Conservation (phyloP, 1,139 yeast genomes). For the Meyerozyma guilliermondii region DNA sequence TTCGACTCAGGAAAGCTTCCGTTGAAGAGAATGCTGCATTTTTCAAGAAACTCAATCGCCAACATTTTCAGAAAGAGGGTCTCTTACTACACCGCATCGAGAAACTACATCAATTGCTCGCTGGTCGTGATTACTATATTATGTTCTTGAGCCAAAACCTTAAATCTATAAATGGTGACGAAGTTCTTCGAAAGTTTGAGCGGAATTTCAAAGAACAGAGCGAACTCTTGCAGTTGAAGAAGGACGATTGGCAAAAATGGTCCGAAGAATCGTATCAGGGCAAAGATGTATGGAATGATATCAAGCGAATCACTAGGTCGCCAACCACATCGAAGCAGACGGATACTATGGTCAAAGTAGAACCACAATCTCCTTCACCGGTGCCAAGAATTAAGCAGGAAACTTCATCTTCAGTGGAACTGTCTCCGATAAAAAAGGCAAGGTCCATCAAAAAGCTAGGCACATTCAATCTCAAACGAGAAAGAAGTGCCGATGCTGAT, state of each 20-base stretch:
- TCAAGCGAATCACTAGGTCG: neutral
- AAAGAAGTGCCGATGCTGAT: slow-evolving; percentile 10
- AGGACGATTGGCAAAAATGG: neutral
- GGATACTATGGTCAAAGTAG: neutral
- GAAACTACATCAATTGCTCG: slow-evolving; percentile 19
- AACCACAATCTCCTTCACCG: neutral
- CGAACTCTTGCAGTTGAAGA: neutral
- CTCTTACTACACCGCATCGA: slow-evolving; percentile 16
- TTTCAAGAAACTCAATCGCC: slow-evolving; percentile 18
- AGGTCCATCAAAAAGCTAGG: slow-evolving; percentile 4
- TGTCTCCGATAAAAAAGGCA: slow-evolving; percentile 2
- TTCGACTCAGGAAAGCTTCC: slow-evolving; percentile 11
- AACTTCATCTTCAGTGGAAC: neutral
- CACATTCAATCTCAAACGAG: slow-evolving; percentile 6
- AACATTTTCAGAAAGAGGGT: slow-evolving; percentile 21
- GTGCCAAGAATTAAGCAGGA: neutral
- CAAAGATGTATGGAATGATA: neutral
- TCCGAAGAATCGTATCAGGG: neutral
- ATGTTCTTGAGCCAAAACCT: slow-evolving; percentile 33
- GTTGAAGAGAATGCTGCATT: slow-evolving; percentile 10
- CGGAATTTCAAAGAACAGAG: slow-evolving; percentile 12
- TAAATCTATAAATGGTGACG: slow-evolving; percentile 31
- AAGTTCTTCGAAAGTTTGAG: slow-evolving; percentile 25
- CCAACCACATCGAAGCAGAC: neutral
- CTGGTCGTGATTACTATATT: slow-evolving; percentile 30